phyloP scores from a whole-genome alignment of 2,329 filamentous ascomycete species.

The Cytospora mali region DNA sequence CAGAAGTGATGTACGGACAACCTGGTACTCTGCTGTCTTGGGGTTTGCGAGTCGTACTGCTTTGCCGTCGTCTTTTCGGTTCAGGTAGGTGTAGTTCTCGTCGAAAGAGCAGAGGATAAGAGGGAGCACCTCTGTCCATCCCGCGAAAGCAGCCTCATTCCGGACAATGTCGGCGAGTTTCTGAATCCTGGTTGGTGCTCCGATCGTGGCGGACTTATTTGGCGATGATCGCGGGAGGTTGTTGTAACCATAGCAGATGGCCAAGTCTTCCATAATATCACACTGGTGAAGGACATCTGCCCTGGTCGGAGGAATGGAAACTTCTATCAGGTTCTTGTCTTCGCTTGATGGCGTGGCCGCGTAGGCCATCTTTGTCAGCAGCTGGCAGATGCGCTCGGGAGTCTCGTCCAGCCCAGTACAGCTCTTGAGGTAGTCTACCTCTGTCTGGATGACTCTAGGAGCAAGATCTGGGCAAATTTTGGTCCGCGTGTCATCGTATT shows the following conservation, averaged over 20 bases:
- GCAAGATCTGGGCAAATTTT: slow-evolving; percentile 79
- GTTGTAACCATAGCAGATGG: slow-evolving; percentile 97
- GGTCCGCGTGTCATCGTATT: slow-evolving; percentile 78
- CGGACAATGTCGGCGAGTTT: slow-evolving; percentile 93
- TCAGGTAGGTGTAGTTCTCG: slow-evolving; percentile 96
- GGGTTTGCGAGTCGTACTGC: slow-evolving; percentile 88
- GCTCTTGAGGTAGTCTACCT: slow-evolving; percentile 90
- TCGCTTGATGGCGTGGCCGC: slow-evolving; percentile 73
- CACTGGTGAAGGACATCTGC: slow-evolving; percentile 96
- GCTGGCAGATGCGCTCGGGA: slow-evolving; percentile 72
- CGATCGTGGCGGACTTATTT: slow-evolving; percentile 82
- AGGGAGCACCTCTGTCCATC: slow-evolving; percentile 95
- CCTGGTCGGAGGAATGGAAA: slow-evolving; percentile 83
- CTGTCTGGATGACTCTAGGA: slow-evolving; percentile 76
- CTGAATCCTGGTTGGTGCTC: slow-evolving; percentile 86
- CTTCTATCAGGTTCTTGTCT: slow-evolving; percentile 72
- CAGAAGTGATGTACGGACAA: slow-evolving; percentile 78
- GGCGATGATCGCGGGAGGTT: slow-evolving; percentile 86
- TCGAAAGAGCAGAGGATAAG: slow-evolving; percentile 96
- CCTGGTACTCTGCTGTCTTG: slow-evolving; percentile 91
- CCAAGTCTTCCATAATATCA: slow-evolving; percentile 98
- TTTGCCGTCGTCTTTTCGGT: slow-evolving; percentile 82
- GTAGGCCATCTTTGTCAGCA: slow-evolving; percentile 89
- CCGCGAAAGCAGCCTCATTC: slow-evolving; percentile 85
- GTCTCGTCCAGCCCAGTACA: slow-evolving; percentile 83